Percentiles rank a stretch among this genome's conserved stretches.
Conservation (phyloP, 2,329 filamentous ascomycete genomes). For the Fusarium denticulatum region DNA sequence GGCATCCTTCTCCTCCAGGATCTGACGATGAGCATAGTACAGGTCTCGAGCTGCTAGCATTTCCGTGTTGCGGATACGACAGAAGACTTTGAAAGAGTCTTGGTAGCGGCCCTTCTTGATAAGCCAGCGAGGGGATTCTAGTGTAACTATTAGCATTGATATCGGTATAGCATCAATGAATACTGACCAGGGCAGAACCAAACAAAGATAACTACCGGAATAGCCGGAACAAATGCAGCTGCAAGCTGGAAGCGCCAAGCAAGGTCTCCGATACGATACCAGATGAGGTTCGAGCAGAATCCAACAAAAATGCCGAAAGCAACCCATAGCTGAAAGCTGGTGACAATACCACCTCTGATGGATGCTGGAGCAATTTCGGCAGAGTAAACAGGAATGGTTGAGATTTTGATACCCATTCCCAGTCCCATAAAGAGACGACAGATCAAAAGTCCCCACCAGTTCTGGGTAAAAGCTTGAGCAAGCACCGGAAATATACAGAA, state of each 20-base stretch:
- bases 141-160: accelerated
- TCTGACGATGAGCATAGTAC: slow-evolving; percentile 58
- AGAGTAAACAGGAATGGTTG: slow-evolving; percentile 61
- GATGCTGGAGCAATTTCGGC: slow-evolving; percentile 60
- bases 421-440: slow-evolving; percentile 62
- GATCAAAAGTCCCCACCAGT: slow-evolving; percentile 57
- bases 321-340: slow-evolving; percentile 63
- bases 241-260: slow-evolving; percentile 72
- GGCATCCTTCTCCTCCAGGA: slow-evolving; percentile 48
- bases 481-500: slow-evolving; percentile 67
- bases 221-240: slow-evolving; percentile 70
- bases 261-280: slow-evolving; percentile 64
- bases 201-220: slow-evolving; percentile 65
- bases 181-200: slow-evolving; percentile 67
- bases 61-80: slow-evolving; percentile 64
- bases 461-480: slow-evolving; percentile 62
- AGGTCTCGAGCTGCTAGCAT: slow-evolving; percentile 70
- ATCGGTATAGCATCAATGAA: accelerated
- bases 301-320: slow-evolving; percentile 70
- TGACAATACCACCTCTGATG: slow-evolving; percentile 61
- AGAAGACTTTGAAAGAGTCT: slow-evolving; percentile 65
- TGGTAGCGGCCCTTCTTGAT: slow-evolving; percentile 67
- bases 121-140: slow-evolving; percentile 71
- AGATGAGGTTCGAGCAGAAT: slow-evolving; percentile 69
- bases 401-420: slow-evolving; percentile 65